phyloP scores from a whole-genome alignment of 2,329 filamentous ascomycete species.

The Rugonectria rugulosa region DNA sequence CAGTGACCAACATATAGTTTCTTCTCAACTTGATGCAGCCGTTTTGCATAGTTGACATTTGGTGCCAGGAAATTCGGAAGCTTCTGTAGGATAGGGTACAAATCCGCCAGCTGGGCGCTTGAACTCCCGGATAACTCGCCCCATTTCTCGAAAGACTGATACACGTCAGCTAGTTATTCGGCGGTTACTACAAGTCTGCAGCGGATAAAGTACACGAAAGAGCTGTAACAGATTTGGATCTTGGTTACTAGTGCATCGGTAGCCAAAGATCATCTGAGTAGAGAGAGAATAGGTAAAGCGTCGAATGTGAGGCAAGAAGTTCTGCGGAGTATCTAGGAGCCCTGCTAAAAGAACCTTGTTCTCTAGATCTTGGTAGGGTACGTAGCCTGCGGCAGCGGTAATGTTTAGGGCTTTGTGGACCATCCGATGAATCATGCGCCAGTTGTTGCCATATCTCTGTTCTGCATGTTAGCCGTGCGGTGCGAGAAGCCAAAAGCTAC shows the following conservation, averaged over 20 bases:
- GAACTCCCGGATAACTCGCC: conserved; percentile 7
- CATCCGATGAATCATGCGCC: conserved; percentile 36
- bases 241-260: conserved; percentile 50
- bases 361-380: conserved; percentile 48
- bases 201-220: conserved; percentile 23
- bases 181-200: not conserved
- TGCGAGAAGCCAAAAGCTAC: no score
- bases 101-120: conserved; percentile 14
- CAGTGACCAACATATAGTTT: conserved; percentile 10
- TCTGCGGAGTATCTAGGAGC: conserved; percentile 44
- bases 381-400: conserved; percentile 48
- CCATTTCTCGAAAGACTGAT: conserved; percentile 15
- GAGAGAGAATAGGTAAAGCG: conserved; percentile 59
- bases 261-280: conserved; percentile 60
- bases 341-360: conserved; percentile 55
- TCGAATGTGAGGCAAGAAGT: conserved; percentile 54
- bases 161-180: not conserved
- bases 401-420: conserved; percentile 50
- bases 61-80: conserved; percentile 5
- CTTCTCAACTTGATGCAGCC: conserved; percentile 6
- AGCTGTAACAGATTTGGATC: conserved; percentile 53
- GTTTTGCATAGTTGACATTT: conserved; percentile 4
- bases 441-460: conserved; percentile 14
- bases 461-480: not conserved
- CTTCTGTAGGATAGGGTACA: conserved; percentile 10